Percentiles rank a stretch among this genome's conserved stretches.
phyloP scores from a whole-genome alignment of 2,329 filamentous ascomycete species.

The Calonectria naviculata region DNA sequence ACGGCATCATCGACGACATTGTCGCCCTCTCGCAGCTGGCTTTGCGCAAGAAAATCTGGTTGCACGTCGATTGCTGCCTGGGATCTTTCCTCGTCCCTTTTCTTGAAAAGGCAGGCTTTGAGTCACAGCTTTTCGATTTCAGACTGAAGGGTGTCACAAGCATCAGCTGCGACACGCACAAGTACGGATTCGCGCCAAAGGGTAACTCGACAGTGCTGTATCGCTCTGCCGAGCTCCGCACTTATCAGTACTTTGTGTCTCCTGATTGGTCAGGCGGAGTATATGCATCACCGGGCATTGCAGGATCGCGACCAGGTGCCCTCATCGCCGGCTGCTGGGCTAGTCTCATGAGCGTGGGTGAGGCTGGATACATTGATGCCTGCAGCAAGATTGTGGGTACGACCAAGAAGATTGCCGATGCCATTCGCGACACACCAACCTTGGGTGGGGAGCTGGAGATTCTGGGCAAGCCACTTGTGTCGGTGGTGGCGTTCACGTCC shows the following conservation, averaged over 20 bases:
- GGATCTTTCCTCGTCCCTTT: slow-evolving; percentile 95
- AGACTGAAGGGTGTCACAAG: slow-evolving; percentile 92
- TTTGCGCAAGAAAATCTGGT: slow-evolving; percentile 79
- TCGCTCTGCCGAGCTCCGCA: slow-evolving; percentile 80
- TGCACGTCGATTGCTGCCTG: slow-evolving; percentile 98
- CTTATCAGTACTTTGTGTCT: slow-evolving; percentile 96
- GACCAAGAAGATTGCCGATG: slow-evolving; percentile 82
- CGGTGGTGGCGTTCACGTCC: slow-evolving; percentile 89
- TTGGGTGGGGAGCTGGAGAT: slow-evolving; percentile 81
- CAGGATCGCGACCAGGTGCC: slow-evolving; percentile 90
- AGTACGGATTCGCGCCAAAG: slow-evolving; percentile 98
- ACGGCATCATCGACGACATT: slow-evolving; percentile 98
- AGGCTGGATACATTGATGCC: slow-evolving; percentile 86
- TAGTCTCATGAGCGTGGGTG: slow-evolving; percentile 87
- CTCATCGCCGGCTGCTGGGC: slow-evolving; percentile 98
- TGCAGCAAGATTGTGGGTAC: slow-evolving; percentile 90
- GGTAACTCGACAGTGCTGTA: slow-evolving; percentile 96
- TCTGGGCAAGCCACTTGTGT: slow-evolving; percentile 87
- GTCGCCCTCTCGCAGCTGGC: slow-evolving; percentile 85
- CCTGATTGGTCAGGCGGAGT: slow-evolving; percentile 96
- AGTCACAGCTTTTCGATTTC: slow-evolving; percentile 91
- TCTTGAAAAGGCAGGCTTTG: slow-evolving; percentile 93
- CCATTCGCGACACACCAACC: slow-evolving; percentile 75
- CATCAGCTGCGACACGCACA: slow-evolving; percentile 98
- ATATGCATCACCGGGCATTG: slow-evolving; percentile 92